Evolutionary conservation across 192 early-diverging fungal species (phyloP), one percentile per base, ranked within the genome.

Genomic region (Linnemannia exigua): DNA sequence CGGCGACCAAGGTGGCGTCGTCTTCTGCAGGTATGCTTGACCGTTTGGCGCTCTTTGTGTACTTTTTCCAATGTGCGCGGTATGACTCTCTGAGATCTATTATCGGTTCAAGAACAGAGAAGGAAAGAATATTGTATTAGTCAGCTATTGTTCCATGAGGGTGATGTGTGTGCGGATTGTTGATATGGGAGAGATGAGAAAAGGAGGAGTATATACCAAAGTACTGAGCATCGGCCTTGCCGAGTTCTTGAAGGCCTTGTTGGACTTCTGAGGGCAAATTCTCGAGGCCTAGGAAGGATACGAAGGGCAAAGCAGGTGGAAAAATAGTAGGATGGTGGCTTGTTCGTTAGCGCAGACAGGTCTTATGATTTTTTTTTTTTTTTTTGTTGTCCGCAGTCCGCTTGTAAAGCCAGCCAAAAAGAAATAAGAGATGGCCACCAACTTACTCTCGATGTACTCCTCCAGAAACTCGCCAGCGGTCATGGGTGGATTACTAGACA

Each of bases 371-470:
- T 61, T 77, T 78, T 69, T 41, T 78, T 77, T 68, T 51, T 51
- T 77, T 68, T 58, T 46, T 63, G 12, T n/a, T 28, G 44, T 46
- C 44, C 33, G 15, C 36, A 77, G 50, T 15, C 14, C n/a, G 70
- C 70, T 71, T 28, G n/a, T 38, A 38, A 16, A 25, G 52, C 54
- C 36, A n/a, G 28, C 2, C 4, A 22, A 66, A 44, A 25, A 66
- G 8, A 7, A 16, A 47, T n/a, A 52, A 37, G 66, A 35, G 51
- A 37, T 25, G 20, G 44, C 11, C 31, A 11, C 11, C 19, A 20
- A 54, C 87, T 75, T 91, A 91, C 90, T 91, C 76, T 91, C 90
- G 71, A 91, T 82, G 69, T 91, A 91, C 58, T 91, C 90, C 51
- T 91, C 90, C 70, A 90, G 82, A 36, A 91, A 84, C 74, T 91